Evolutionary conservation across 2,329 filamentous ascomycete species (phyloP).

Genomic region (Neoascochyta sp.): DNA sequence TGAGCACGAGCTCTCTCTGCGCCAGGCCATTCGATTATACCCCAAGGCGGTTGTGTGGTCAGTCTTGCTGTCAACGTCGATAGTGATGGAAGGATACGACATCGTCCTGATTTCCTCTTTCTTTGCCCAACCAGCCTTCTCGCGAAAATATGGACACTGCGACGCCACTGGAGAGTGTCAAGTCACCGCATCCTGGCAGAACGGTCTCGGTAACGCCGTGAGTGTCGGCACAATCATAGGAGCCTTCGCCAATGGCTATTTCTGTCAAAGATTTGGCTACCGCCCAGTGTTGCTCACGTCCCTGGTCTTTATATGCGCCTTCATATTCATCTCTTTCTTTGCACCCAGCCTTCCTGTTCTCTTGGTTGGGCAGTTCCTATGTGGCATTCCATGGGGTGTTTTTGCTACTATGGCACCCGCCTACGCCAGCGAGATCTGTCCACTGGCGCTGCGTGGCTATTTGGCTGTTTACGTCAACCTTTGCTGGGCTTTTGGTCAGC

Average conservation of each 20-base stretch:
- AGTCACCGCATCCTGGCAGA: slow-evolving; percentile 43
- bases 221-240: slow-evolving; percentile 41
- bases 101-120: slow-evolving; percentile 74
- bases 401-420: slow-evolving; percentile 41
- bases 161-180: slow-evolving; percentile 30
- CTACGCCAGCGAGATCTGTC: slow-evolving; percentile 59
- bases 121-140: slow-evolving; percentile 48
- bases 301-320: slow-evolving; percentile 11
- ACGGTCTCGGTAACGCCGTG: slow-evolving; percentile 41
- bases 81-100: slow-evolving; percentile 87
- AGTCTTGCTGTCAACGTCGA: slow-evolving; percentile 75
- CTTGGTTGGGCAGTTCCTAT: slow-evolving; percentile 17
- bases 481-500: slow-evolving; percentile 50
- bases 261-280: slow-evolving; percentile 39
- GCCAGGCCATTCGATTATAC: slow-evolving; percentile 71
- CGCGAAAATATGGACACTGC: slow-evolving; percentile 36
- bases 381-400: slow-evolving; percentile 40
- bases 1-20: slow-evolving; percentile 39
- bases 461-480: slow-evolving; percentile 51
- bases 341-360: slow-evolving; percentile 15
- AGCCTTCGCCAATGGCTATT: slow-evolving; percentile 29
- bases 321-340: slow-evolving; percentile 22
- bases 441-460: slow-evolving; percentile 59
- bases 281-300: slow-evolving; percentile 13
- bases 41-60: slow-evolving; percentile 80